These are phyloP conservation scores for Colletotrichum australisinense DNA, from an alignment of 2,329 filamentous ascomycete genomes.

Conservation along the genomic window DNA sequence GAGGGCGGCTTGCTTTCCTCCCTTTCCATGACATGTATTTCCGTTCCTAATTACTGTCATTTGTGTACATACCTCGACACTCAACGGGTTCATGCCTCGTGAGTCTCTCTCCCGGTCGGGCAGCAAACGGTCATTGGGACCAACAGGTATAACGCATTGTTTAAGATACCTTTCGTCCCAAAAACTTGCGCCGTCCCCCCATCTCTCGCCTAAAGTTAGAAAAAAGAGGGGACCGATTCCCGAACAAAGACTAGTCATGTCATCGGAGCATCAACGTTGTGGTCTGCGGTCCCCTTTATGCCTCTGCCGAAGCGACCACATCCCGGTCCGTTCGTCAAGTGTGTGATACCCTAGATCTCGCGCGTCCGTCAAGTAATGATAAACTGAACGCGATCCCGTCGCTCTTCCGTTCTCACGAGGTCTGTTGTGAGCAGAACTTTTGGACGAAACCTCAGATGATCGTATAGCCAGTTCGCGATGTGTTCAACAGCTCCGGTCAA, in stretches of 20 bases:
- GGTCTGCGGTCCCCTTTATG: constrained; percentile 32
- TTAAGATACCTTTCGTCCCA: constrained; percentile 23
- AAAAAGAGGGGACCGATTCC: constrained; percentile 20
- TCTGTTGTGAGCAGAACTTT: constrained; percentile 13
- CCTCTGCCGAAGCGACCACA: constrained; percentile 11
- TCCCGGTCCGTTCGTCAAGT: constrained; percentile 8
- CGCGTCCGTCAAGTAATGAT: constrained; percentile 5
- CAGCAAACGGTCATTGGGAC: constrained; percentile 24
- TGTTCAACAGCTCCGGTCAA: not conserved
- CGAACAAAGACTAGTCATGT: constrained; percentile 31
- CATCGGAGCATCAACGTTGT: constrained; percentile 26
- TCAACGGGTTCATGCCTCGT: constrained; percentile 2
- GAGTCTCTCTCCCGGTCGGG: not conserved
- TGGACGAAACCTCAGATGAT: constrained; percentile 20
- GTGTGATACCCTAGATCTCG: not conserved
- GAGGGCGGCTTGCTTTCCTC: constrained; percentile 9
- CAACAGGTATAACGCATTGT: constrained; percentile 23
- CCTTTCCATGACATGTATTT: not conserved
- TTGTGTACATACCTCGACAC: not conserved
- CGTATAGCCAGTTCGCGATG: not conserved
- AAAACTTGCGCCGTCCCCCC: constrained; percentile 6
- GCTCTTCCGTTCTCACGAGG: not conserved
- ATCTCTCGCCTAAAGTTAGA: constrained; percentile 26
- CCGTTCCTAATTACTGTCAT: not conserved
- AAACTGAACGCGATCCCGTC: not conserved